phyloP scores from a whole-genome alignment of 2,329 filamentous ascomycete species.

The Ilyonectria robusta region DNA sequence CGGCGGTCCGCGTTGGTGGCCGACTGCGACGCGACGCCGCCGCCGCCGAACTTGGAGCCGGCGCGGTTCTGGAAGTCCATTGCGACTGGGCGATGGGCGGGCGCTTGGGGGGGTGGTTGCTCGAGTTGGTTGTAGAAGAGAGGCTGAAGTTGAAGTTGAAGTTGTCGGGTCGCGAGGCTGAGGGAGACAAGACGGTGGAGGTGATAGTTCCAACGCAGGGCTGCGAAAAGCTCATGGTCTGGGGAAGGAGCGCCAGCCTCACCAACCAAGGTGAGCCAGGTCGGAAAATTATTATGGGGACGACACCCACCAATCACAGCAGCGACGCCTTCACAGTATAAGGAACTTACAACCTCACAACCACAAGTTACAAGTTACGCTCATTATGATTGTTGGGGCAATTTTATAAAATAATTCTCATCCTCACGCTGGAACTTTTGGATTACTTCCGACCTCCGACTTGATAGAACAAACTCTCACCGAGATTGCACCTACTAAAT shows the following conservation, averaged over 20 bases:
- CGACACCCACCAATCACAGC: constrained; percentile 39
- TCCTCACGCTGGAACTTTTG: neutral
- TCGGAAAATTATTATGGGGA: neutral
- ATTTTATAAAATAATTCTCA: neutral
- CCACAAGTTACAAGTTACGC: neutral
- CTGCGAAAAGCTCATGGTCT: constrained; percentile 38
- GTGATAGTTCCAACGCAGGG: constrained; percentile 14
- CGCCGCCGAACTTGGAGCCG: constrained; percentile 97
- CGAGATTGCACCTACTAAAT: neutral
- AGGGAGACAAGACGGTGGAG: constrained; percentile 17
- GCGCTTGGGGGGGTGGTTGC: neutral
- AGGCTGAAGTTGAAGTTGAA: neutral
- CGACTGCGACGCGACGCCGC: constrained; percentile 93
- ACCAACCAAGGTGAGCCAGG: constrained; percentile 23
- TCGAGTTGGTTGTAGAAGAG: neutral
- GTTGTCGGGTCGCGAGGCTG: constrained; percentile 33
- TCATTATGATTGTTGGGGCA: neutral
- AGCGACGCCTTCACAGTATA: neutral
- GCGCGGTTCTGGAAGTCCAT: constrained; percentile 92
- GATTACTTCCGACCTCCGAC: neutral
- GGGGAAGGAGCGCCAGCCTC: constrained; percentile 17
- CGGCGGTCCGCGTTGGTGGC: constrained; percentile 97
- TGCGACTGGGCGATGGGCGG: neutral
- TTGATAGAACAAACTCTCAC: neutral
- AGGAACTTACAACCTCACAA: neutral